phyloP scores from a whole-genome alignment of 1,284 basidiomycete species.

The Nidula niveotomentosa region DNA sequence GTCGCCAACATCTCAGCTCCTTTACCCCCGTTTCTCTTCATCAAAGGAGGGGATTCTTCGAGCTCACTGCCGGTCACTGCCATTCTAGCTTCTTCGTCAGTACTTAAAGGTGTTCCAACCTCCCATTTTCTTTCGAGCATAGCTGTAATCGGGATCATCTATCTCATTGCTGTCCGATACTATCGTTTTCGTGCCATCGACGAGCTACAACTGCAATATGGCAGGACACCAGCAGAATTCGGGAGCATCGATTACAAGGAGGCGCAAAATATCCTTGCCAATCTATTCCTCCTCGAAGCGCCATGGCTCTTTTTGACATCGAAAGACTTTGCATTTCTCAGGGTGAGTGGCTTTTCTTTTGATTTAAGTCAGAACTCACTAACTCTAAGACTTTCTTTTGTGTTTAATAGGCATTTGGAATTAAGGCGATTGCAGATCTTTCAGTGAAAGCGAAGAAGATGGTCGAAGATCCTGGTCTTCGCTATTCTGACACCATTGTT shows the following conservation, averaged over 20 bases:
- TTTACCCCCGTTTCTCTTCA: too few species aligned
- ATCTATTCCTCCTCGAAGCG: background rate
- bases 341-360: background rate
- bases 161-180: background rate
- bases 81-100: too few species aligned
- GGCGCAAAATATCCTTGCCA: background rate
- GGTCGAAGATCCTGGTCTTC: background rate
- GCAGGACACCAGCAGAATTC: background rate
- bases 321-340: background rate
- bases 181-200: background rate
- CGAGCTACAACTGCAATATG: background rate
- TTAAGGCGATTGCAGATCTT: background rate
- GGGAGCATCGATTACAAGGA: background rate
- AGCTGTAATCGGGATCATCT: background rate
- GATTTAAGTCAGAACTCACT: background rate
- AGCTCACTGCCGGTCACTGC: too few species aligned
- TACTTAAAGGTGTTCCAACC: too few species aligned
- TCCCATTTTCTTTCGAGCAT: too few species aligned
- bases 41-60: too few species aligned
- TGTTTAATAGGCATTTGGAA: background rate
- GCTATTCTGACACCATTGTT: background rate
- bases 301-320: background rate
- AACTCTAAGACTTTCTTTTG: background rate
- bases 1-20: too few species aligned
- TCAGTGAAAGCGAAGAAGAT: background rate